Evolutionary conservation across 2,329 filamentous ascomycete genomes (phyloP).

Genomic region (Alternaria alternata): DNA sequence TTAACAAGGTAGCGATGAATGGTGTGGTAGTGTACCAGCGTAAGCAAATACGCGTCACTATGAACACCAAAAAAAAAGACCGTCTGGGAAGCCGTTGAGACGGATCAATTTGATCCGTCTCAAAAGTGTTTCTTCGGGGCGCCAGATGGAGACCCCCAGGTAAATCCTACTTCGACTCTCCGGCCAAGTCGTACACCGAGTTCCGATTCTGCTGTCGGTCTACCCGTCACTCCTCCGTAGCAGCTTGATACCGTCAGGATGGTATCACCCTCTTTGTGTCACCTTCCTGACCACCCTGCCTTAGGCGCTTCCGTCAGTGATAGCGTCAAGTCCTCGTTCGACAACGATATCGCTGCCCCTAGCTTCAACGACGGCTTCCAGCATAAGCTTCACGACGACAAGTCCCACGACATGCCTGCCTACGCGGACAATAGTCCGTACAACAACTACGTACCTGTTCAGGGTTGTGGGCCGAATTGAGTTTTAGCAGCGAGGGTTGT

Average conservation of each 20-base stretch:
- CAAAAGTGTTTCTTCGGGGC: not conserved
- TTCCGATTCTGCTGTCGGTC: not conserved
- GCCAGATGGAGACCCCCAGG: not conserved
- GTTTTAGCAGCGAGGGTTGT: not conserved
- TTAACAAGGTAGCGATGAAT: not conserved
- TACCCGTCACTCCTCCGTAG: not conserved
- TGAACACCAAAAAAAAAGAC: not conserved
- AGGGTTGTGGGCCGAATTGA: not conserved
- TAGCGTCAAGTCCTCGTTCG: not conserved
- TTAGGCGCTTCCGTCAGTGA: not conserved
- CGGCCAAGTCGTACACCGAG: not conserved
- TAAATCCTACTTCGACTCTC: not conserved
- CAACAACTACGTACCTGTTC: not conserved
- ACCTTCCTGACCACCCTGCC: not conserved
- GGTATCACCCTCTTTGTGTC: not conserved
- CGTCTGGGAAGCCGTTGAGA: not conserved
- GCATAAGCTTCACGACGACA: not conserved
- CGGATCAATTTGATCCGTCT: not conserved
- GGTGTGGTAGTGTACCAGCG: not conserved
- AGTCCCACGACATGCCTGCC: not conserved
- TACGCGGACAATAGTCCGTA: not conserved
- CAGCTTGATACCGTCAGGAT: not conserved
- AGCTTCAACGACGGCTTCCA: not conserved
- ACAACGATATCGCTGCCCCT: not conserved
- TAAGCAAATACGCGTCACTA: not conserved